Base-by-base conservation (phyloP, 305 asterid species). In the Fraxinus latifolia region DNA sequence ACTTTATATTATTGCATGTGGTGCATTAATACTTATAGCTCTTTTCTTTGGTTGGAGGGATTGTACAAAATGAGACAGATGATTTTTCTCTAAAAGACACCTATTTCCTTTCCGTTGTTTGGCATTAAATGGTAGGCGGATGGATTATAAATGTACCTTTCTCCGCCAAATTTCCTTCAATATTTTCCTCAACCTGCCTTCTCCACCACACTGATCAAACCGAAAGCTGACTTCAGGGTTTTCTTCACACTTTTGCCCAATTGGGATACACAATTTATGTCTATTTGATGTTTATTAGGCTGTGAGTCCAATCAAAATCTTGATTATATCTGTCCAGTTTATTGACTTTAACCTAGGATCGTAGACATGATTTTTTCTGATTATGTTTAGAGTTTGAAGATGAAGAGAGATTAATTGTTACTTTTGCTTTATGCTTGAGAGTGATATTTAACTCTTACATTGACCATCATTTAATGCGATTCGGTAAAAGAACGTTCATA, bases 41-140 rank as follows among this genome's bases (percentile, higher is more conserved):
- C n/a, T 25, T 79, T 79, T 72, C 47, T 50, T 77, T 68, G 55
- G 70, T 31, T 77, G 82, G 79, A 73, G 83, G 67, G 72, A 55
- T 77, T 50, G 5, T 19, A 44, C 29, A 47, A 55, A 42, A 39
- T 23, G 65, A 14, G 71, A 55, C 53, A 4, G 32, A 4, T 11
- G 14, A 31, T 7, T 21, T 39, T 58, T 42, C 67, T 8, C 5
- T 1, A 19, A 44, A 23, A 76, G 34, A 72, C 29, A 29, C 67
- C 36, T 14, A n/a, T 37, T 36, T 71, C 17, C 65, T 55, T 25
- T 76, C 29, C 55, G n/a, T 65, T 12, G 11, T 68, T 77, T 67
- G 74, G 39, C 19, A 29, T 27, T 27, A 27, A 68, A 68, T 29
- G 37, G 29, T 58, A 58, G 74, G 11, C 4, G 2, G 37, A 14